Evolutionary conservation across 495 filamentous ascomycete genomes (phyloP), one percentile per base, ranked within the genome.

Genomic region (Penicillium malachiteum): DNA sequence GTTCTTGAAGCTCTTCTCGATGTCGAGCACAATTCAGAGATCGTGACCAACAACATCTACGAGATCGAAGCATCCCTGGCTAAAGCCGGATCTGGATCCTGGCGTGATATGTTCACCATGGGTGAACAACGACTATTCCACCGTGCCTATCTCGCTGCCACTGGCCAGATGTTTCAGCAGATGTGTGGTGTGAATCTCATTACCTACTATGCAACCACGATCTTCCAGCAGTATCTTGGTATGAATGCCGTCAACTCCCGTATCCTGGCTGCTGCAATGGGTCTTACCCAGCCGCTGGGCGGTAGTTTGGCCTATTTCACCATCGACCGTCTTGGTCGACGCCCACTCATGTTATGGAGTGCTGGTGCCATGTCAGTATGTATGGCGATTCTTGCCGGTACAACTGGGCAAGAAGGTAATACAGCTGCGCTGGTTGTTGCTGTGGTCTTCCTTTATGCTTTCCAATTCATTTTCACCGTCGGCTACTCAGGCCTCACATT

Each of bases 181-280:
- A 66, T 66, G 54, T 66, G 60, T 34, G 63, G 63, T 45, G 58
- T 66, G 21, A 66, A 66, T 13, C 5, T 66, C 16, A 66, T 66
- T 48, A 66, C 63, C 6, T 63, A 60, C 48, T 63, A 66, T 38
- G 63, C 60, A 2, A 58, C 56, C 2, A 63, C 48, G 0, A 63
- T 63, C 31, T 63, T 63, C 64, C 66, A 85, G 49, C 75, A 85
- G 64, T 78, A 79, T 43, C 79, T 87, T 35, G 72, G 76, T 3
- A 66, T 87, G 11, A 70, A 69, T 26, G 88, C 94, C 60, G 81
- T 96, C 46, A 90, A 92, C 68, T 91, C 92, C 0, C 92, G 90
- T 50, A 72, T 96, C 5, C 71, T 93, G 0, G 87, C 88, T n/a
- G 90, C 88, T 34, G 78, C 89, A 7, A 91, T 89, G 78, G 87